These are phyloP conservation scores for Myxozyma nipponensis DNA, from an alignment of 805 yeast genomes.

Conservation along the genomic window DNA sequence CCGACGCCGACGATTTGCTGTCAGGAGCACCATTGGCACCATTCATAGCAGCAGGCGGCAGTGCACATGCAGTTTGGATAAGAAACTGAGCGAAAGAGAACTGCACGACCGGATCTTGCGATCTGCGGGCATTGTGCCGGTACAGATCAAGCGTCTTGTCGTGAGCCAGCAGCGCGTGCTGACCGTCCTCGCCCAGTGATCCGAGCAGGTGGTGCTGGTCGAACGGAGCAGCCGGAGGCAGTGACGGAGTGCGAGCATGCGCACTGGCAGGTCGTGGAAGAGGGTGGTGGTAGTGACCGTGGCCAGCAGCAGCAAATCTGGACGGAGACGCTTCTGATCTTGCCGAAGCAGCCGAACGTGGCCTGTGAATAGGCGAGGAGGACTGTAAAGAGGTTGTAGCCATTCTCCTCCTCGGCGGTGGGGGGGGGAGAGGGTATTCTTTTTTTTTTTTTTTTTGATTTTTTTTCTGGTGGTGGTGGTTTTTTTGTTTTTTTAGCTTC, in stretches of 20 bases:
- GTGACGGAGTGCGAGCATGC: slow-evolving; percentile 16
- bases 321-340: neutral
- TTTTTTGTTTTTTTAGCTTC: too few species aligned
- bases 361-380: neutral
- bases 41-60: slow-evolving; percentile 1
- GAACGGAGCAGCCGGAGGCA: slow-evolving; percentile 21
- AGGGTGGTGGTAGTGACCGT: neutral
- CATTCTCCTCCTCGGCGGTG: too few species aligned
- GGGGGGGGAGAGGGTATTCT: too few species aligned
- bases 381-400: too few species aligned
- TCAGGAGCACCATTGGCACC: neutral
- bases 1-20: neutral
- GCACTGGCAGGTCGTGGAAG: neutral
- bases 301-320: slow-evolving; percentile 1
- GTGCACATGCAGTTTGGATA: slow-evolving; percentile 69
- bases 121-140: slow-evolving; percentile 75
- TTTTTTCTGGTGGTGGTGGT: too few species aligned
- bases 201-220: slow-evolving; percentile 25
- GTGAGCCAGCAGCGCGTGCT: slow-evolving; percentile 54
- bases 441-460: too few species aligned
- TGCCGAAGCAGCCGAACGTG: slow-evolving; percentile 12
- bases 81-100: slow-evolving; percentile 89
- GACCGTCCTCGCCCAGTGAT: slow-evolving; percentile 23
- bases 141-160: slow-evolving; percentile 83
- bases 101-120: slow-evolving; percentile 80